Evolutionary conservation across 495 filamentous ascomycete species (phyloP).

Genomic region (Hypoxylon rickii): DNA sequence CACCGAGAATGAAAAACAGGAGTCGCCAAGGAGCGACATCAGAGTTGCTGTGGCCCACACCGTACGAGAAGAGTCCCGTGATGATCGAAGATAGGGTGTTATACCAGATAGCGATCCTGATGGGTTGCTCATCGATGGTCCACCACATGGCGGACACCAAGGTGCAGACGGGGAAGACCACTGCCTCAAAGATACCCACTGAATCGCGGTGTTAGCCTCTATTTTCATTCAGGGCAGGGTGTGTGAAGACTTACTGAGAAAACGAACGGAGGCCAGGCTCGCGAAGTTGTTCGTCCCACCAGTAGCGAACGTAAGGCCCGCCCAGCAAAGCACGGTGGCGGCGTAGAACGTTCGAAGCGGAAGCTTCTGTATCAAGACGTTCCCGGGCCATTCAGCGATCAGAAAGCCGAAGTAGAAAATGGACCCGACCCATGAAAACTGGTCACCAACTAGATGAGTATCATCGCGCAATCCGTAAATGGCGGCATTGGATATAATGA

Average conservation of each 20-base stretch:
- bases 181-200: constrained; percentile 25
- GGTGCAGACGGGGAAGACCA: constrained; percentile 24
- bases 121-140: constrained; percentile 17
- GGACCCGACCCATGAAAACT: constrained; percentile 54
- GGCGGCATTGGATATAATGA: constrained; percentile 4
- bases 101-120: constrained; percentile 52
- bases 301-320: constrained; percentile 51
- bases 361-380: constrained; percentile 7
- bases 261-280: constrained; percentile 24
- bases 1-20: constrained; percentile 51
- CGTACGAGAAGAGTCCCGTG: constrained; percentile 29
- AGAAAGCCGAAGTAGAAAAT: constrained; percentile 40
- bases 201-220: too few relatives aligned
- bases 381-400: constrained; percentile 47
- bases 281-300: constrained; percentile 39
- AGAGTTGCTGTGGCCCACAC: constrained; percentile 23
- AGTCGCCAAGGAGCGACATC: constrained; percentile 42
- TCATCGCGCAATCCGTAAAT: constrained; percentile 12
- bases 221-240: too few relatives aligned
- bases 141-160: constrained; percentile 23
- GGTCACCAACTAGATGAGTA: constrained; percentile 34
- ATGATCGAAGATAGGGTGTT: constrained; percentile 53
- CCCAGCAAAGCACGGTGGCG: constrained; percentile 40
- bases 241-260: constrained; percentile 13
- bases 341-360: constrained; percentile 19